Conservation (phyloP, 441 rosid species). For the Biscutella laevigata region DNA sequence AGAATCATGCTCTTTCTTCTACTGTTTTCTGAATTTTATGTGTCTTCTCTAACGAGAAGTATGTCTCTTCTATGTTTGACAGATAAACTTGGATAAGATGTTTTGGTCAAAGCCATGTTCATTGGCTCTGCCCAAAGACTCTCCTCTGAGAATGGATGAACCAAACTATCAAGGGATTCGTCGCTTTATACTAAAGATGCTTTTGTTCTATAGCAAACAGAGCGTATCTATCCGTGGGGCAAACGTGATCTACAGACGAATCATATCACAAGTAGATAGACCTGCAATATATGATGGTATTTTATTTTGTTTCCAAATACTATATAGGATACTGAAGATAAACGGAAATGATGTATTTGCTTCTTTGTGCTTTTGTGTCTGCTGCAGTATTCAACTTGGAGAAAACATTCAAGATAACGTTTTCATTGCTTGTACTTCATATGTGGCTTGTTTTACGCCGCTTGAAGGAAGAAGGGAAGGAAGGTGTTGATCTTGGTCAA, state of each 20-base stretch:
- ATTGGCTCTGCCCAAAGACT: conserved; percentile 61
- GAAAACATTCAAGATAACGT: conserved; percentile 79
- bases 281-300: conserved; percentile 84
- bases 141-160: conserved; percentile 73
- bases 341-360: background rate
- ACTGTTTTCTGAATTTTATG: background rate
- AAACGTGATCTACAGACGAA: conserved; percentile 55
- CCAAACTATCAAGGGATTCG: conserved; percentile 61
- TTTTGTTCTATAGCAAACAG: conserved; percentile 79
- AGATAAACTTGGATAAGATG: conserved; percentile 70
- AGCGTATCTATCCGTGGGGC: conserved; percentile 80
- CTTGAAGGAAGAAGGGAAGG: conserved; percentile 78
- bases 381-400: conserved; percentile 81
- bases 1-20: conserved; percentile 2
- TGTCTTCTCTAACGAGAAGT: background rate
- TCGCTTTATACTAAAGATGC: conserved; percentile 45
- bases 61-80: conserved; percentile 2
- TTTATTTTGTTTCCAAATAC: conserved; percentile 6
- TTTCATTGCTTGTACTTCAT: conserved; percentile 81
- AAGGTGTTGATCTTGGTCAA: conserved; percentile 91
- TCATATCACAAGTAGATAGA: conserved; percentile 61
- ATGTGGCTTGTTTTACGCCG: conserved; percentile 86
- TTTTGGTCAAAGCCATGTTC: conserved; percentile 84
- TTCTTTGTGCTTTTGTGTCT: conserved; percentile 3
- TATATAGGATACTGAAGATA: background rate